Conservation (phyloP, 192 early-diverging fungal genomes). For the Jimgerdemannia flammicorona region DNA sequence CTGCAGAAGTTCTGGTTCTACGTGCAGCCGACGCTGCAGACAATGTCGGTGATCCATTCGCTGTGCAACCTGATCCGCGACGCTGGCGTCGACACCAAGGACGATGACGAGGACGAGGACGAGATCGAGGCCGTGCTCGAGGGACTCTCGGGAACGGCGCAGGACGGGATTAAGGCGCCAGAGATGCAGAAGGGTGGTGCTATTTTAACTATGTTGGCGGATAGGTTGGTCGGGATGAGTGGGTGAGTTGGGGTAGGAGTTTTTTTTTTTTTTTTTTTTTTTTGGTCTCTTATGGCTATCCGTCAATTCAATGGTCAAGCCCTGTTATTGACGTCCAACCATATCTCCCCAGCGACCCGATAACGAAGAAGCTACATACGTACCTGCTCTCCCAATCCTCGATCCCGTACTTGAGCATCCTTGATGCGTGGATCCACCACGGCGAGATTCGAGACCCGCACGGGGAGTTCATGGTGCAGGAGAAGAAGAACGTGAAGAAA, state of each 20-base stretch:
- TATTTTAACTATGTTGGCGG: constrained; percentile 71
- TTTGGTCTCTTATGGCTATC: background rate
- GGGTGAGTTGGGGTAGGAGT: constrained; percentile 50
- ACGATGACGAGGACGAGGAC: constrained; percentile 32
- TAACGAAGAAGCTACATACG: constrained; percentile 71
- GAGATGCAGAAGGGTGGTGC: constrained; percentile 69
- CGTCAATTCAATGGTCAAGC: background rate
- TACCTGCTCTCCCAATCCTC: constrained; percentile 74
- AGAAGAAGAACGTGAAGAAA: constrained; percentile 55
- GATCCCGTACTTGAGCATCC: constrained; percentile 79
- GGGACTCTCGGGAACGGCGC: constrained; percentile 30
- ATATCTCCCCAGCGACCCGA: constrained; percentile 52
- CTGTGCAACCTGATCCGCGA: constrained; percentile 37
- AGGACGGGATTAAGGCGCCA: constrained; percentile 40
- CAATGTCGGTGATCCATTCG: constrained; percentile 41
- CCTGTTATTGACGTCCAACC: background rate
- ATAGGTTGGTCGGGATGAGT: constrained; percentile 59
- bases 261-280: too few relatives aligned
- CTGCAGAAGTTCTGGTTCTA: constrained; percentile 94
- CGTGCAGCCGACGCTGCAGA: constrained; percentile 70
- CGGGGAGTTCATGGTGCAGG: constrained; percentile 92
- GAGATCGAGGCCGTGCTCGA: constrained; percentile 35
- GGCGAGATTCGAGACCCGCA: constrained; percentile 88
- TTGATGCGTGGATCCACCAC: constrained; percentile 83
- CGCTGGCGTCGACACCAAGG: constrained; percentile 21